Conservation (phyloP, 441 rosid genomes). For the Corymbia citriodora region DNA sequence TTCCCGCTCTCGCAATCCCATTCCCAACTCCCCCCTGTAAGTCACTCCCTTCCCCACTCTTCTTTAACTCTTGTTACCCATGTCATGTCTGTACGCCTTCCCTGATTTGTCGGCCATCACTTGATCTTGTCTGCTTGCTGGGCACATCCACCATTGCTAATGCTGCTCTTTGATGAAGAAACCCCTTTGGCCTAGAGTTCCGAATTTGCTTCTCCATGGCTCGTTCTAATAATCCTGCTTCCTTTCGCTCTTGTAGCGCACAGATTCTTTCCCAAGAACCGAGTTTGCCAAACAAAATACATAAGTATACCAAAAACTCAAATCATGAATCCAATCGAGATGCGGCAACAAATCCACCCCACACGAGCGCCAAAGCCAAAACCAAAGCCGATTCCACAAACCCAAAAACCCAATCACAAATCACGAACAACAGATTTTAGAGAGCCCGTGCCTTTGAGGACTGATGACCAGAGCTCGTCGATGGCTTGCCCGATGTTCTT, state of each 20-base stretch:
- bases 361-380: neutral
- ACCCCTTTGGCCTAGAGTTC: neutral
- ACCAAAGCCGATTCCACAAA: neutral
- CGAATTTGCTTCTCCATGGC: no score
- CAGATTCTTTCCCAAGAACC: slow-evolving; percentile 41
- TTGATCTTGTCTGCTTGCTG: neutral
- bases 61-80: neutral
- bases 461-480: slow-evolving; percentile 69
- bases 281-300: slow-evolving; percentile 4
- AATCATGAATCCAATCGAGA: neutral
- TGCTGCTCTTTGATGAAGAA: neutral
- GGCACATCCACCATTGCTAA: neutral
- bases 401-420: neutral
- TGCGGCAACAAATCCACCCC: neutral
- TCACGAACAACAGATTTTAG: neutral
- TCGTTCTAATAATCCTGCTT: no score
- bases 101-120: neutral
- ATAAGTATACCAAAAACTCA: neutral
- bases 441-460: slow-evolving; percentile 26
- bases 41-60: neutral
- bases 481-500: slow-evolving; percentile 48
- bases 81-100: neutral
- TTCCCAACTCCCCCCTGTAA: neutral
- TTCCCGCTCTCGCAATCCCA: neutral
- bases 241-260: no score